Evolutionary conservation across 805 yeast species (phyloP).

Genomic region (Hanseniaspora lindneri): DNA sequence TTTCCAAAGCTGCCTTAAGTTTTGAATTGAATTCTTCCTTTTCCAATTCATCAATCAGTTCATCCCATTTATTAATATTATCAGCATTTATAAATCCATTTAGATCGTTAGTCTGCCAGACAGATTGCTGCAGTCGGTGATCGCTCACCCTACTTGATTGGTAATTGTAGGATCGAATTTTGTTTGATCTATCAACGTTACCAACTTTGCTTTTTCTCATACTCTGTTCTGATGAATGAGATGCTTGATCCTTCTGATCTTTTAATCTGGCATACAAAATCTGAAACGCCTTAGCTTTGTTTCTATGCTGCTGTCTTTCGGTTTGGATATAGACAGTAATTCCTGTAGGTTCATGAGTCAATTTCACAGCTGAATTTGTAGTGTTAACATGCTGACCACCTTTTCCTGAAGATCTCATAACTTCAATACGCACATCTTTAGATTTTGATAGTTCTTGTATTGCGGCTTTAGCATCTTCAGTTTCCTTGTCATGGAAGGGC

Average conservation of each 20-base stretch:
- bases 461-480: conserved; percentile 30
- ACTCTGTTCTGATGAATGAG: conserved; percentile 39
- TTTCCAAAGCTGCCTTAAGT: conserved; percentile 1
- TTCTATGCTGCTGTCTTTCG: conserved; percentile 86
- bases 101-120: conserved; percentile 9
- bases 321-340: conserved; percentile 84
- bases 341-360: conserved; percentile 87
- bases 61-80: conserved; percentile 13
- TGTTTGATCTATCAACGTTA: conserved; percentile 82
- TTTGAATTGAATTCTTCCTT: conserved; percentile 2
- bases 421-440: conserved; percentile 82
- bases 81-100: conserved; percentile 8
- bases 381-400: conserved; percentile 98
- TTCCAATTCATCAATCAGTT: neutral
- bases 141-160: conserved; percentile 91
- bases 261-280: conserved; percentile 76
- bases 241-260: conserved; percentile 50
- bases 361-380: conserved; percentile 90
- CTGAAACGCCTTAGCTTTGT: conserved; percentile 83
- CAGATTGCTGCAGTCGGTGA: conserved; percentile 39
- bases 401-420: conserved; percentile 94
- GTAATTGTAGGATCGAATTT: conserved; percentile 83
- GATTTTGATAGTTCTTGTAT: conserved; percentile 33
- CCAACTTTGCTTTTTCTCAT: conserved; percentile 74
- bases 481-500: conserved; percentile 50